These are phyloP conservation scores for Dissophora globulifera DNA, from an alignment of 192 early-diverging fungal species.

Conservation along the genomic window DNA sequence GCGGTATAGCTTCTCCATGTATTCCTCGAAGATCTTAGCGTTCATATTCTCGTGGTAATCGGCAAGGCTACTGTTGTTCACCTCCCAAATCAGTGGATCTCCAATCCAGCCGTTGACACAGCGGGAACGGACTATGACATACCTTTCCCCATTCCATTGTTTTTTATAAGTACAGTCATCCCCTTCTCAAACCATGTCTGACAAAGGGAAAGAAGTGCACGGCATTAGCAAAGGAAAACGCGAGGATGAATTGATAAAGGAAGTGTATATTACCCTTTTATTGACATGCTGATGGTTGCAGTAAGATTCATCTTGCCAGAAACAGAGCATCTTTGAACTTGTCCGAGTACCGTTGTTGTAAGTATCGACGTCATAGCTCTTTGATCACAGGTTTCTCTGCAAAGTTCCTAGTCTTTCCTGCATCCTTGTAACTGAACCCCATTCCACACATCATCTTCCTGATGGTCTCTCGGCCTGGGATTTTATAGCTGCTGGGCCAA, in stretches of 20 bases:
- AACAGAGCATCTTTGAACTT: conserved; percentile 26
- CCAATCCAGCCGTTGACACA: conserved; percentile 15
- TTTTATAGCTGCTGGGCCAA: background rate
- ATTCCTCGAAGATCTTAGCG: conserved; percentile 6
- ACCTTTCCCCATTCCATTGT: no score
- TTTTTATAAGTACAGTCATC: no score
- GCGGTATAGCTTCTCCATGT: conserved; percentile 8
- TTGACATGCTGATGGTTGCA: conserved; percentile 17
- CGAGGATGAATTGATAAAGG: background rate
- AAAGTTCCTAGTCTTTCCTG: conserved; percentile 15
- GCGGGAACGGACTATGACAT: background rate
- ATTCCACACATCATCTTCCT: conserved; percentile 9
- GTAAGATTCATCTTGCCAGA: conserved; percentile 25
- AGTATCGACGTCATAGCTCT: background rate
- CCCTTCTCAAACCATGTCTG: no score
- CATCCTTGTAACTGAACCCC: conserved; percentile 8
- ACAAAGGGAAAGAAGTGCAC: no score
- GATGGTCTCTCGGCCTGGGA: conserved; percentile 6
- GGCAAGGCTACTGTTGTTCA: background rate
- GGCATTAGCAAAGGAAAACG: background rate
- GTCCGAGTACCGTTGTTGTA: conserved; percentile 17
- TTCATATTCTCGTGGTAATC: conserved; percentile 35
- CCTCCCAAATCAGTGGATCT: conserved; percentile 9
- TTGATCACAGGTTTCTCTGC: conserved; percentile 7
- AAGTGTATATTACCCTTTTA: no score